These are phyloP conservation scores for Lycium barbarum DNA, from an alignment of 257 asterid genomes.

Conservation along the genomic window DNA sequence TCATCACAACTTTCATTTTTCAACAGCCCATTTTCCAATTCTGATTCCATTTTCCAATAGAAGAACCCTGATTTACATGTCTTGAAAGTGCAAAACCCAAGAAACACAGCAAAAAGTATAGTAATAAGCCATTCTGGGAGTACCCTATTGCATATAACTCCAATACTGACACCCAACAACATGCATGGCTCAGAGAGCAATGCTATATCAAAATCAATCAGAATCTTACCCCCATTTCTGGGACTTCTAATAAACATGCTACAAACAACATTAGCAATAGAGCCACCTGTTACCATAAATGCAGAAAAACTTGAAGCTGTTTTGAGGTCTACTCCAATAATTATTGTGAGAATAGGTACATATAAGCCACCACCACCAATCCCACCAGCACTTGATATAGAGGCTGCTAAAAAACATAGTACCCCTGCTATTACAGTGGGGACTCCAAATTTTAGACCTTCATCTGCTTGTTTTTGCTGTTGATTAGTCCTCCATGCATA, in stretches of 20 bases:
- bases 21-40: constrained; percentile 39
- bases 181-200: constrained; percentile 83
- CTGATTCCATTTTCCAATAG: constrained; percentile 62
- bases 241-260: constrained; percentile 36
- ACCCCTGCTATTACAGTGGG: constrained; percentile 49
- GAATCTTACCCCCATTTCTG: constrained; percentile 33
- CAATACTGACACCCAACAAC: constrained; percentile 80
- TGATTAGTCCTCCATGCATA: constrained; percentile 35
- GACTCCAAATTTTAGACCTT: constrained; percentile 26
- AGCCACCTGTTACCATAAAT: constrained; percentile 85
- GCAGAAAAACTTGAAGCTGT: constrained; percentile 74
- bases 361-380: constrained; percentile 86
- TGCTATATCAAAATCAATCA: constrained; percentile 78
- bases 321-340: constrained; percentile 73
- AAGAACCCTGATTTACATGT: constrained; percentile 68
- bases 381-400: constrained; percentile 86
- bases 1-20: constrained; percentile 20
- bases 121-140: constrained; percentile 86
- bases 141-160: constrained; percentile 70
- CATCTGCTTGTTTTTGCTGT: constrained; percentile 21
- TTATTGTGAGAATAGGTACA: constrained; percentile 68
- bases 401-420: constrained; percentile 65
- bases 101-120: constrained; percentile 60
- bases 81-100: constrained; percentile 69
- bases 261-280: constrained; percentile 65